phyloP scores from a whole-genome alignment of 352 stramenopile species.

The Phytophthora megakarya region DNA sequence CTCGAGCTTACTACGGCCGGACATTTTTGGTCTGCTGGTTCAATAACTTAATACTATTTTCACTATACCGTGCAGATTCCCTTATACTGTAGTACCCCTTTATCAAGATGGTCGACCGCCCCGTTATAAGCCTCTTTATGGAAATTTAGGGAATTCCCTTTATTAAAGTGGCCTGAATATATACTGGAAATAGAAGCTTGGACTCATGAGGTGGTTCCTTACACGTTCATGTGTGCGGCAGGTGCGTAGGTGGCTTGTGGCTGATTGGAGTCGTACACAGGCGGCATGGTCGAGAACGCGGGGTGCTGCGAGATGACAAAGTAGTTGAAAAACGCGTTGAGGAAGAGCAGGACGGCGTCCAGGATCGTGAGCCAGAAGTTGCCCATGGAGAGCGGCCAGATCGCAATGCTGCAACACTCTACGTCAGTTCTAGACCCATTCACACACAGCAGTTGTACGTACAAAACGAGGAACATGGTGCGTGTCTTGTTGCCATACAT shows the following conservation, averaged over 20 bases:
- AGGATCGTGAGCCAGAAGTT: conserved; percentile 91
- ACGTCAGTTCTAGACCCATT: background rate
- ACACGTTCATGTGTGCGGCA: conserved; percentile 31
- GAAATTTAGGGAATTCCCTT: no score
- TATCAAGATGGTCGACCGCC: no score
- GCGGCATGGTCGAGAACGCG: conserved; percentile 55
- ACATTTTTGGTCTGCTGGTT: background rate
- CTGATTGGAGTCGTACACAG: conserved; percentile 34
- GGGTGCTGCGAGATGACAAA: conserved; percentile 87
- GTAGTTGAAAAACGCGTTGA: conserved; percentile 93
- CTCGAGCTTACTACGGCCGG: conserved; percentile 45
- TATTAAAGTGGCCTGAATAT: no score
- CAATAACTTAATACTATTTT: no score
- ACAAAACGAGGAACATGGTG: conserved; percentile 90
- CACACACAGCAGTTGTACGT: conserved; percentile 43
- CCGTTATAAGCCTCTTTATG: no score
- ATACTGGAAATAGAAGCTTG: conserved; percentile 30
- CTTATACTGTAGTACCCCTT: no score
- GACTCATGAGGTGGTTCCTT: background rate
- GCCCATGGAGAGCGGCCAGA: conserved; percentile 90
- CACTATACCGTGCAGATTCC: no score
- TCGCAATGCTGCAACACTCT: conserved; percentile 64
- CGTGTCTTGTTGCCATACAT: conserved; percentile 91
- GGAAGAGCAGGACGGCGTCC: conserved; percentile 85
- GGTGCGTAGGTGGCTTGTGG: conserved; percentile 29